phyloP scores from a whole-genome alignment of 2,329 filamentous ascomycete genomes.

The Trichophyton mentagrophytes region DNA sequence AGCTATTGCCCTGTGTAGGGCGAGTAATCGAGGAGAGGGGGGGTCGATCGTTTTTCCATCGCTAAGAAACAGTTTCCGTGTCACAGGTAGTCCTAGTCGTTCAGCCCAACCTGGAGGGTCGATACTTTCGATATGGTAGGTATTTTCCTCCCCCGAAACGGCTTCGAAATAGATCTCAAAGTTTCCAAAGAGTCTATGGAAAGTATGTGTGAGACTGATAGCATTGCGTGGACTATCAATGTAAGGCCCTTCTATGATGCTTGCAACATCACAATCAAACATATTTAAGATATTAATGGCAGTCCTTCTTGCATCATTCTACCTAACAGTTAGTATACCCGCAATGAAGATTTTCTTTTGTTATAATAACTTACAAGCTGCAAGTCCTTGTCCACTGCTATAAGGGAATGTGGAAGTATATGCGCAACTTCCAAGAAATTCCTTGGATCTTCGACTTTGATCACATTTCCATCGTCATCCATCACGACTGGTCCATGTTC shows the following conservation, averaged over 20 bases:
- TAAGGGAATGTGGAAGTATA: slow-evolving; percentile 15
- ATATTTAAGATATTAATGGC: slow-evolving; percentile 30
- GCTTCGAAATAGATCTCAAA: slow-evolving; percentile 9
- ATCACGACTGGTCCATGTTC: slow-evolving; percentile 8
- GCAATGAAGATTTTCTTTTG: no score
- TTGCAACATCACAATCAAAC: slow-evolving; percentile 28
- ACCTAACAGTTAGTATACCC: background rate
- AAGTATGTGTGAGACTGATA: slow-evolving; percentile 20
- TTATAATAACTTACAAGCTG: slow-evolving; percentile 11
- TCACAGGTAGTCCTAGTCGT: slow-evolving; percentile 8
- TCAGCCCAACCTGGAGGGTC: slow-evolving; percentile 12
- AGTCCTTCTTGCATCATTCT: slow-evolving; percentile 19
- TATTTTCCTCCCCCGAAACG: slow-evolving; percentile 12
- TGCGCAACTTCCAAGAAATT: slow-evolving; percentile 13
- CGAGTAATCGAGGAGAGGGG: slow-evolving; percentile 18
- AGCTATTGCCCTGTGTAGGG: slow-evolving; percentile 17
- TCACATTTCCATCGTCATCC: slow-evolving; percentile 14
- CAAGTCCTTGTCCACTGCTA: slow-evolving; percentile 4
- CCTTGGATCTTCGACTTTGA: slow-evolving; percentile 7
- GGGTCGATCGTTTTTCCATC: slow-evolving; percentile 21
- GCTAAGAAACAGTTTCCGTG: slow-evolving; percentile 13
- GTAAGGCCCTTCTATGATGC: slow-evolving; percentile 27
- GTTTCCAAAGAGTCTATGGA: slow-evolving; percentile 22
- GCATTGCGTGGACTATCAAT: slow-evolving; percentile 32
- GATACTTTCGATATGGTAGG: slow-evolving; percentile 17